Evolutionary conservation across 2,329 filamentous ascomycete species (phyloP).

Genomic region (Ophiosphaerella korrae): DNA sequence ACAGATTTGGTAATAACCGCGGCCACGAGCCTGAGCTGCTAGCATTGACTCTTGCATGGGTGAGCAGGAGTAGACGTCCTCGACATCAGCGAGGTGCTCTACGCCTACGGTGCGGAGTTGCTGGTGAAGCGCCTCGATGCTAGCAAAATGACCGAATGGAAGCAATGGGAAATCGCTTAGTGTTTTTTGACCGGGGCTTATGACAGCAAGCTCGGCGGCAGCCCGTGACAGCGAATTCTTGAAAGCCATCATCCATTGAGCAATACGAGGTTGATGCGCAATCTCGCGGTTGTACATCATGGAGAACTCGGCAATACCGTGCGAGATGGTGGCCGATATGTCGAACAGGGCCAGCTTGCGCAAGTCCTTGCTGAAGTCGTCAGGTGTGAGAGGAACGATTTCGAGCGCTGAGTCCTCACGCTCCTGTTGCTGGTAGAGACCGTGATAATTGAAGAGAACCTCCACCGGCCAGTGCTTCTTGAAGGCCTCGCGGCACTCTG

Average conservation of each 20-base stretch:
- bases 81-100: conserved; percentile 9
- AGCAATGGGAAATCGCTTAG: conserved; percentile 22
- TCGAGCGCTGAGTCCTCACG: conserved; percentile 51
- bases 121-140: conserved; percentile 7
- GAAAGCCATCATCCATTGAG: conserved; percentile 18
- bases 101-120: conserved; percentile 6
- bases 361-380: conserved; percentile 3
- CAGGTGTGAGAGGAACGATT: background rate
- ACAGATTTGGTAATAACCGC: conserved; percentile 1
- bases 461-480: conserved; percentile 49
- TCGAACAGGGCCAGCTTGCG: conserved; percentile 15
- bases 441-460: conserved; percentile 60
- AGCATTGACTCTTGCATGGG: conserved; percentile 12
- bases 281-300: conserved; percentile 17
- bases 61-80: conserved; percentile 17
- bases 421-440: conserved; percentile 53
- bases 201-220: background rate
- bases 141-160: conserved; percentile 15
- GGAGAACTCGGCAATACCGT: conserved; percentile 8
- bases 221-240: conserved; percentile 7
- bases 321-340: conserved; percentile 8
- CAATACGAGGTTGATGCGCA: conserved; percentile 14
- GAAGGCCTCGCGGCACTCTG: background rate
- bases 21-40: background rate
- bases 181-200: conserved; percentile 5